Conservation (phyloP, 2,329 filamentous ascomycete genomes). For the Arthroderma sp. region DNA sequence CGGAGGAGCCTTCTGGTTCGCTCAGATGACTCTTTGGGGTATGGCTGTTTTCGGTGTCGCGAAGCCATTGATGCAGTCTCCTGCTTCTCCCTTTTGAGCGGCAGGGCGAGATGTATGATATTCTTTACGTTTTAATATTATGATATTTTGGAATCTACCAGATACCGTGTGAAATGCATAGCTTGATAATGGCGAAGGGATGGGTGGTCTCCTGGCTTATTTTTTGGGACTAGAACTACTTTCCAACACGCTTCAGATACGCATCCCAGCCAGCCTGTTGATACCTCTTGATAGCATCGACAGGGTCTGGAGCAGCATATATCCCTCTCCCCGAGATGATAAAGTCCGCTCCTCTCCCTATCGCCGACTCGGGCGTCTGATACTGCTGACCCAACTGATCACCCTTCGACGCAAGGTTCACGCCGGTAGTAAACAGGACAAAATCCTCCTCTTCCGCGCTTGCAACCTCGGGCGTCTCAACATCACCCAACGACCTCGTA, state of each 20-base stretch:
- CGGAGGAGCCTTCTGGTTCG: conserved; percentile 29
- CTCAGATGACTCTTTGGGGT: conserved; percentile 31
- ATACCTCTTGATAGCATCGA: conserved; percentile 34
- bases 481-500: conserved; percentile 30
- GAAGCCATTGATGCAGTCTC: neutral
- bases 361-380: conserved; percentile 36
- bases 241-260: conserved; percentile 32
- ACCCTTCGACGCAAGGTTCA: conserved; percentile 37
- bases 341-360: conserved; percentile 37
- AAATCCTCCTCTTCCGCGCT: conserved; percentile 33
- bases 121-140: neutral
- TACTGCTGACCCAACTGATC: conserved; percentile 40
- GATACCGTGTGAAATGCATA: too few relatives aligned
- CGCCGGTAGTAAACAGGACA: conserved; percentile 39
- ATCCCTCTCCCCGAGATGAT: conserved; percentile 39
- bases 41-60: conserved; percentile 25
- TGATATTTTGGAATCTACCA: neutral
- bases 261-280: conserved; percentile 37
- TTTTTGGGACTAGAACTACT: too few relatives aligned
- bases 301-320: conserved; percentile 35
- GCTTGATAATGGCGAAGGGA: too few relatives aligned
- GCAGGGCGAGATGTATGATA: neutral
- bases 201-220: too few relatives aligned
- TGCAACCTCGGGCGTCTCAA: conserved; percentile 21
- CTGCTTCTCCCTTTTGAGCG: neutral